A percentile compares a stretch with the other conserved stretches of the same genome.
These are phyloP conservation scores for Metschnikowia chrysomelidarum DNA, from an alignment of 805 yeast species.

Conservation along the genomic window DNA sequence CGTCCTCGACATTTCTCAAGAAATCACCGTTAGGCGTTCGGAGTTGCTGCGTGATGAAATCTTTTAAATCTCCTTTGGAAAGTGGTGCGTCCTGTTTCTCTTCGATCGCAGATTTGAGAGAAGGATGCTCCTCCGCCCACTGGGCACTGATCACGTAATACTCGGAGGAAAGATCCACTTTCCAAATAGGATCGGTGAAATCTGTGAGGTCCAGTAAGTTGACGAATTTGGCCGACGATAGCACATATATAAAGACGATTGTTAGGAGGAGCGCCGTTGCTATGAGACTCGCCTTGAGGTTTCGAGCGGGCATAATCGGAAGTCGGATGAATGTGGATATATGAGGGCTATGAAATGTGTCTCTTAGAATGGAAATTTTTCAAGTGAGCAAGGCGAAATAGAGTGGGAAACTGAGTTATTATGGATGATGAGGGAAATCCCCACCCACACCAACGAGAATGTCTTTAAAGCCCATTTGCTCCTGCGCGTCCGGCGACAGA, in stretches of 20 bases:
- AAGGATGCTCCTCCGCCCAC: constrained; percentile 8
- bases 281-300: background rate
- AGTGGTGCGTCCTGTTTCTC: constrained; percentile 1
- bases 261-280: constrained; percentile 4
- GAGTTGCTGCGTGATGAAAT: constrained; percentile 3
- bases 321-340: too few relatives aligned
- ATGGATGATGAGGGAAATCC: too few relatives aligned
- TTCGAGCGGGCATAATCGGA: too few relatives aligned
- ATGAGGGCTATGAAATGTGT: too few relatives aligned
- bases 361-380: too few relatives aligned
- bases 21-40: background rate
- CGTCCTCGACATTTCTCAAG: constrained; percentile 5
- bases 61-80: constrained; percentile 3
- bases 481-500: too few relatives aligned
- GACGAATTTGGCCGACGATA: background rate
- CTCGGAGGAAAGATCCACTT: constrained; percentile 1
- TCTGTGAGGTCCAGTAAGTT: constrained; percentile 1
- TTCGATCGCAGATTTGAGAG: background rate
- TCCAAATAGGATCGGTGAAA: constrained; percentile 7
- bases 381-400: too few relatives aligned
- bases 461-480: too few relatives aligned
- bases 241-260: background rate
- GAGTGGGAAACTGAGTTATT: too few relatives aligned
- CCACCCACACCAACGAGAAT: too few relatives aligned
- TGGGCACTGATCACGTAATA: constrained; percentile 13